phyloP scores from a whole-genome alignment of 2,329 filamentous ascomycete genomes.

The Fusarium goolgardi region DNA sequence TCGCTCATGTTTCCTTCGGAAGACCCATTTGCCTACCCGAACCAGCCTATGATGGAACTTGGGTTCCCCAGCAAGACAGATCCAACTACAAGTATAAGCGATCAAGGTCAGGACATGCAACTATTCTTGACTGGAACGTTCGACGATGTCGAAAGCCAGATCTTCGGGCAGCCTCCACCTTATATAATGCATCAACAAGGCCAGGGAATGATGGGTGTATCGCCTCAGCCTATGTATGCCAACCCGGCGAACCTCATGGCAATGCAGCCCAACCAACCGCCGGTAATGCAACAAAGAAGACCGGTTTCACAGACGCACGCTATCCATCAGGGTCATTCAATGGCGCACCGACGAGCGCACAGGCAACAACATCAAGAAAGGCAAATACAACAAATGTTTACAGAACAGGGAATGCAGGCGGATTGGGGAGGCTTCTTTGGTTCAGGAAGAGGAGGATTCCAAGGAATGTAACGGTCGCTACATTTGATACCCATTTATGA shows the following conservation, averaged over 20 bases:
- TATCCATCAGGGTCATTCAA: constrained; percentile 44
- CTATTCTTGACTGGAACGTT: constrained; percentile 66
- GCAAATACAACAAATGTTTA: constrained; percentile 64
- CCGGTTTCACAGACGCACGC: constrained; percentile 41
- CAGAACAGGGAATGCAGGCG: constrained; percentile 58
- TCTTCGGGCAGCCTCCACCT: constrained; percentile 76
- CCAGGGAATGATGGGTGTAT: constrained; percentile 57
- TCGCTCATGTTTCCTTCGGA: constrained; percentile 84
- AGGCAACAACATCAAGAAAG: constrained; percentile 52
- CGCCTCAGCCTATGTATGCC: constrained; percentile 56
- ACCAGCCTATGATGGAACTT: constrained; percentile 75
- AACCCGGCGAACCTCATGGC: constrained; percentile 57
- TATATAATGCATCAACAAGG: constrained; percentile 69
- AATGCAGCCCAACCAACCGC: constrained; percentile 52
- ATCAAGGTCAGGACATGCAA: constrained; percentile 53
- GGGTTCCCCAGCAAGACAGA: constrained; percentile 55
- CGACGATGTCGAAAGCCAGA: constrained; percentile 78
- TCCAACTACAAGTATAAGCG: constrained; percentile 50
- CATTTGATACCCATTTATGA: constrained; percentile 56
- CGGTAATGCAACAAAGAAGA: constrained; percentile 43
- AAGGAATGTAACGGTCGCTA: constrained; percentile 55
- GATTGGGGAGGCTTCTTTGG: constrained; percentile 62
- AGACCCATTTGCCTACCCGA: constrained; percentile 83
- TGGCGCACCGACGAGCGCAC: constrained; percentile 42
- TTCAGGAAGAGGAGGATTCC: constrained; percentile 57